phyloP scores from a whole-genome alignment of 202 grass and related monocot genomes.

The Setaria viridis region DNA sequence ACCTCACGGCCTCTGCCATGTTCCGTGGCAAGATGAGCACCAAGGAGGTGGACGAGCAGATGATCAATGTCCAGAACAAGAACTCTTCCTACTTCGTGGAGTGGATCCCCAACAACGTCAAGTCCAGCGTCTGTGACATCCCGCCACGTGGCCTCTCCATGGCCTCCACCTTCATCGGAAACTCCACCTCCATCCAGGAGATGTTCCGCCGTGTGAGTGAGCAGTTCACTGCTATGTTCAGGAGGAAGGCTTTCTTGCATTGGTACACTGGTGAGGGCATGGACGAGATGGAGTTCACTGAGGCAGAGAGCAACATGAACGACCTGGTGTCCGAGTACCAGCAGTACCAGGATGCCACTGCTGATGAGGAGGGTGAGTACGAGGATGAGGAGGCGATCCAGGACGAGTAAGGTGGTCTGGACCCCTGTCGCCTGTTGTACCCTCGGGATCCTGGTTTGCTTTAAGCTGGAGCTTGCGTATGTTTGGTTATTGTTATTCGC shows the following conservation, averaged over 20 bases:
- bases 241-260: slow-evolving; percentile 95
- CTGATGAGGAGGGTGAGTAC: slow-evolving; percentile 76
- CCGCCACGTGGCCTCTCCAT: slow-evolving; percentile 72
- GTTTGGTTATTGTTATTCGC: slow-evolving; percentile 35
- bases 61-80: slow-evolving; percentile 96
- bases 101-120: slow-evolving; percentile 94
- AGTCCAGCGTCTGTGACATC: slow-evolving; percentile 86
- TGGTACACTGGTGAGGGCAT: slow-evolving; percentile 96
- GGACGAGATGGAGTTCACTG: slow-evolving; percentile 96
- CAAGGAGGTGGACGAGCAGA: slow-evolving; percentile 88
- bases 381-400: slow-evolving; percentile 69
- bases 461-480: slow-evolving; percentile 27
- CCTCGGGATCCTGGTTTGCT: slow-evolving; percentile 1
- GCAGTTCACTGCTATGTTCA: slow-evolving; percentile 97
- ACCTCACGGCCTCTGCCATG: slow-evolving; percentile 85
- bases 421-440: not conserved
- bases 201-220: slow-evolving; percentile 96
- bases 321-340: slow-evolving; percentile 89
- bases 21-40: slow-evolving; percentile 96
- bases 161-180: slow-evolving; percentile 87
- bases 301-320: slow-evolving; percentile 93
- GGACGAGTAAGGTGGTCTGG: slow-evolving; percentile 53
- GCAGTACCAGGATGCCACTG: slow-evolving; percentile 94
- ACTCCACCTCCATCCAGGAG: slow-evolving; percentile 89
- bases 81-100: slow-evolving; percentile 89